A percentile compares a stretch with the other conserved stretches of the same genome.
Evolutionary conservation across 441 rosid genomes (phyloP).

Genomic region (Mallotus japonicus): DNA sequence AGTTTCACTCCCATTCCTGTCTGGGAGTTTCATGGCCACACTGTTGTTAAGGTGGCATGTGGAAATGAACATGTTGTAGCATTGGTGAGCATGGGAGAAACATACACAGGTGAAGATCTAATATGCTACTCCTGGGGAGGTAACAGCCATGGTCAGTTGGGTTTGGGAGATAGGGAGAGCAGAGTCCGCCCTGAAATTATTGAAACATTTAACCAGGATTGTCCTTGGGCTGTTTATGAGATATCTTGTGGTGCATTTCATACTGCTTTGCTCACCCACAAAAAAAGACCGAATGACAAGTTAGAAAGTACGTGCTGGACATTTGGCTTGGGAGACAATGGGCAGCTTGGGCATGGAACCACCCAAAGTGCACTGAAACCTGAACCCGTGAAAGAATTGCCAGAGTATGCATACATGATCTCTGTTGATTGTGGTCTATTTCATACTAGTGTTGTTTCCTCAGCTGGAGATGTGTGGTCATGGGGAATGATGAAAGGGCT

Average conservation of each 20-base stretch:
- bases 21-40: slow-evolving; percentile 60
- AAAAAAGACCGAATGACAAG: slow-evolving; percentile 44
- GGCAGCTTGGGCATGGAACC: slow-evolving; percentile 87
- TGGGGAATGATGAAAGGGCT: slow-evolving; percentile 96
- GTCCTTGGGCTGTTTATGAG: slow-evolving; percentile 59
- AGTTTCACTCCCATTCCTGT: slow-evolving; percentile 52
- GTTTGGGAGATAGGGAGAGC: slow-evolving; percentile 66
- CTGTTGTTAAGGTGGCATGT: slow-evolving; percentile 88
- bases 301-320: slow-evolving; percentile 74
- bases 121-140: slow-evolving; percentile 81
- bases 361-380: slow-evolving; percentile 53
- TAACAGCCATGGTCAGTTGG: slow-evolving; percentile 77
- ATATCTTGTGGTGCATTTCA: slow-evolving; percentile 86
- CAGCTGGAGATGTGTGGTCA: slow-evolving; percentile 83
- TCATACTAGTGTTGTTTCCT: slow-evolving; percentile 83
- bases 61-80: slow-evolving; percentile 86
- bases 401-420: slow-evolving; percentile 40
- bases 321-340: slow-evolving; percentile 85
- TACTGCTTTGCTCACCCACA: slow-evolving; percentile 69
- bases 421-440: slow-evolving; percentile 90
- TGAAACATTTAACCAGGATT: slow-evolving; percentile 49
- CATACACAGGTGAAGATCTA: slow-evolving; percentile 42
- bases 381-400: slow-evolving; percentile 63
- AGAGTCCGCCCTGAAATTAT: slow-evolving; percentile 57
- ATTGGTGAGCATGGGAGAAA: slow-evolving; percentile 57